Evolutionary conservation across 2,329 filamentous ascomycete genomes (phyloP).

Genomic region (Pyrenochaeta sp.): DNA sequence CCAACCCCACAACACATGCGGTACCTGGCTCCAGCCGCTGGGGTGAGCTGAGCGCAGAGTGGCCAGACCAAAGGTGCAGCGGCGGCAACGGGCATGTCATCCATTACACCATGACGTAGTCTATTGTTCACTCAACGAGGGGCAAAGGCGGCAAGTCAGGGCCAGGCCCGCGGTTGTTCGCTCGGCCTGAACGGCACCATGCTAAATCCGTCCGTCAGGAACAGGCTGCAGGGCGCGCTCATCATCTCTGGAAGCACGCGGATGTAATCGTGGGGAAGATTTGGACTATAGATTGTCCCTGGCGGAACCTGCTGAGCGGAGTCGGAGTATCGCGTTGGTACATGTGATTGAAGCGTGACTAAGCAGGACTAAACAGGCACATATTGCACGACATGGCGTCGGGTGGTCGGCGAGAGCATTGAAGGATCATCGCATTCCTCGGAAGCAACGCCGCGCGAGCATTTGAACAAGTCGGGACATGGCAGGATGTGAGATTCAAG

Average conservation of each 20-base stretch:
- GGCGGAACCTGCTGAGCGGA: conserved; percentile 14
- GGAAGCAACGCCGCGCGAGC: no score
- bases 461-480: no score
- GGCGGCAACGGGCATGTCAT: background rate
- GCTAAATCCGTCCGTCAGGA: conserved; percentile 13
- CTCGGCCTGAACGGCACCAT: background rate
- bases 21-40: conserved; percentile 1
- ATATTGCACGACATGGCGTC: no score
- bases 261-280: background rate
- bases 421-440: no score
- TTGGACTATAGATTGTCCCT: conserved; percentile 8
- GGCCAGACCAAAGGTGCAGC: background rate
- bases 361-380: no score
- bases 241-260: background rate
- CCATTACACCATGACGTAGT: conserved; percentile 4
- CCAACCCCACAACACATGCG: conserved; percentile 3
- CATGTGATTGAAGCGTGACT: conserved; percentile 2
- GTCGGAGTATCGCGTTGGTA: conserved; percentile 9
- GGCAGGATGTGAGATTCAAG: no score
- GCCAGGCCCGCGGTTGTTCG: no score
- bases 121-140: conserved; percentile 3
- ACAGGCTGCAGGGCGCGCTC: conserved; percentile 8
- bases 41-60: background rate
- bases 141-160: conserved; percentile 1
- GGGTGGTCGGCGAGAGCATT: no score